Evolutionary conservation across 2,329 filamentous ascomycete genomes (phyloP), one percentile per base, ranked within the genome.

Genomic region (Fonsecaea monophora): DNA sequence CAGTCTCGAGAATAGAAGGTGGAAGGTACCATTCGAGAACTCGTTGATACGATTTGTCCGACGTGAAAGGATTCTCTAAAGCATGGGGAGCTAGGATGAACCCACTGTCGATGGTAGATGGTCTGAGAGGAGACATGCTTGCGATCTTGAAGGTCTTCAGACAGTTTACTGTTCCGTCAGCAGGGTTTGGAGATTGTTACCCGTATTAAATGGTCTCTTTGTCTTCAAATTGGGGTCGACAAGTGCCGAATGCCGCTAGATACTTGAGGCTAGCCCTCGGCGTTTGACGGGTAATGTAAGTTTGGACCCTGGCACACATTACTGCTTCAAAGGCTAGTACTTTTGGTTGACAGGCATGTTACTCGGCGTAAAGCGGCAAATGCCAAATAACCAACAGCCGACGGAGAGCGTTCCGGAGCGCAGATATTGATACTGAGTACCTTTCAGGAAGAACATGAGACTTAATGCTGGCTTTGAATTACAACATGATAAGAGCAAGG

Each of bases 1-100:
- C 76, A 77, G 82, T 86, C 68, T 82, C 75, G 53, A 90, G 83
- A n/a, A 88, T 78, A 54, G 82, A 75, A 21, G 83, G 81, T 0
- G 83, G 82, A 15, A 74, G 68, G 61, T 74, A 68, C 71, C 69
- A 68, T 58, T 68, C 58, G 15, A 73, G 60, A 48, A 71, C 66
- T 13, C 71, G 71, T 18, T 70, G 65, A 48, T 71, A 70, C 10
- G 70, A 66, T 6, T 15, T 25, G 48, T 74, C 72, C 13, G 68
- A 66, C 7, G 70, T 71, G 32, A 62, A 68, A 59, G 72, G 72
- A 40, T 74, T 74, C 37, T 72, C 37, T 8, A 74, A 42, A 13
- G 65, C 53, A 10, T 65, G 45, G 12, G 68, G 65, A 13, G 57
- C 53, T 5, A 74, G 63, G 15, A 71, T 72, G 35, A 72, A 73